Percentiles rank a stretch among this genome's conserved stretches.
Conservation (phyloP, 2,329 filamentous ascomycete species). For the Sporothrix schenckii region DNA sequence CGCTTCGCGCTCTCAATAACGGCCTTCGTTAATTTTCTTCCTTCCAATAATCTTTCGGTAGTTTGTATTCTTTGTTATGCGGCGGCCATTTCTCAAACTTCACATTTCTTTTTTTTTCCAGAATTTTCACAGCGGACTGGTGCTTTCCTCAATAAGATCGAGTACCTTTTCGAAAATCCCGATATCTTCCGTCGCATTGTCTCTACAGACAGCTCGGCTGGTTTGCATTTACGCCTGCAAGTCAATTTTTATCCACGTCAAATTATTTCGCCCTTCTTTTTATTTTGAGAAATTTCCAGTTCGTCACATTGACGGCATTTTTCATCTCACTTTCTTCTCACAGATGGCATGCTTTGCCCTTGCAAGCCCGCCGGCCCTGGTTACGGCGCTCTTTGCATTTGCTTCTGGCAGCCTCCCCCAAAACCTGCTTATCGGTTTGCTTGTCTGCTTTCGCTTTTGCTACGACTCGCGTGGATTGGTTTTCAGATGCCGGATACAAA, state of each 20-base stretch:
- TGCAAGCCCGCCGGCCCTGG: neutral
- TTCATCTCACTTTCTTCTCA: conserved; percentile 24
- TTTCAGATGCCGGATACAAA: neutral
- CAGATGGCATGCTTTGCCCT: conserved; percentile 16
- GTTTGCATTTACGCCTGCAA: neutral
- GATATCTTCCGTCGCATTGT: neutral
- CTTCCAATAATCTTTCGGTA: neutral
- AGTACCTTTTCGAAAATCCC: neutral
- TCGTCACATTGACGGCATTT: neutral
- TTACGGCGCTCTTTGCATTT: neutral
- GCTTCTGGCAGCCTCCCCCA: neutral
- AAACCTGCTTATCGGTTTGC: neutral
- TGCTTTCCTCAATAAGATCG: neutral
- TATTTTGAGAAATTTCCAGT: neutral
- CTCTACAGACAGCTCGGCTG: neutral
- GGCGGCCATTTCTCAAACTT: conserved; percentile 1
- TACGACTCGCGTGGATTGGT: neutral
- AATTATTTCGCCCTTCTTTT: neutral
- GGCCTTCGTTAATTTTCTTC: neutral
- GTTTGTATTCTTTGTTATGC: neutral
- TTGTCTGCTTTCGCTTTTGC: neutral
- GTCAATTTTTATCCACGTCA: neutral
- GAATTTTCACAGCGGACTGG: neutral
- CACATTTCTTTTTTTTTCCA: neutral
- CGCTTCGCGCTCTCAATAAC: neutral